Percentiles rank a stretch among this genome's conserved stretches.
Evolutionary conservation across 805 yeast genomes (phyloP).

Genomic region (Lipomyces orientalis): DNA sequence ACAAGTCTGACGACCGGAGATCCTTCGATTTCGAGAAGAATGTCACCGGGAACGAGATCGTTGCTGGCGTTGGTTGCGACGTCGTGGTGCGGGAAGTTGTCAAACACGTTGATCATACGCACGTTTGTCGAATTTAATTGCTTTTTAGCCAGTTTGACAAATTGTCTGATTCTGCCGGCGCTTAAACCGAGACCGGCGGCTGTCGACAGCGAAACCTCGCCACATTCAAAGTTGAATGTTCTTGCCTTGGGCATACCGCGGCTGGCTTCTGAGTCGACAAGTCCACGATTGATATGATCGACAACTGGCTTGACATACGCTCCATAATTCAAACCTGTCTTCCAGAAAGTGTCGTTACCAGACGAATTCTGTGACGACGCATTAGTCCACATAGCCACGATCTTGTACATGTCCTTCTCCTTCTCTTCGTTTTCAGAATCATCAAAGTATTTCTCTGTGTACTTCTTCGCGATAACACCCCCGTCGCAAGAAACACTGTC

Average conservation of each 20-base stretch:
- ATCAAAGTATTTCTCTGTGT: not conserved
- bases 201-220: conserved; percentile 21
- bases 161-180: conserved; percentile 20
- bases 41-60: conserved; percentile 28
- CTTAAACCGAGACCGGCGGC: conserved; percentile 32
- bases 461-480: conserved; percentile 23
- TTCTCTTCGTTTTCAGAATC: conserved; percentile 8
- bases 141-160: conserved; percentile 18
- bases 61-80: conserved; percentile 13
- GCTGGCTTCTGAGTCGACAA: not conserved
- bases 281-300: conserved; percentile 8
- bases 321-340: conserved; percentile 27
- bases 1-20: conserved; percentile 21
- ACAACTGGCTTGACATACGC: conserved; percentile 31
- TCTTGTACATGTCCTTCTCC: conserved; percentile 16
- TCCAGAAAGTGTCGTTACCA: conserved; percentile 33
- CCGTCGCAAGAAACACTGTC: conserved; percentile 33
- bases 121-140: conserved; percentile 20
- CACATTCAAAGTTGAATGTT: conserved; percentile 32
- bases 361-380: conserved; percentile 29
- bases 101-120: conserved; percentile 22
- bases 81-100: conserved; percentile 29
- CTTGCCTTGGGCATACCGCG: conserved; percentile 12
- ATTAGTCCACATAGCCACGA: conserved; percentile 30
- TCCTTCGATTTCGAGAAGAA: conserved; percentile 31